These are phyloP conservation scores for Chenopodium album DNA, from an alignment of 148 eudicot species.

Conservation along the genomic window DNA sequence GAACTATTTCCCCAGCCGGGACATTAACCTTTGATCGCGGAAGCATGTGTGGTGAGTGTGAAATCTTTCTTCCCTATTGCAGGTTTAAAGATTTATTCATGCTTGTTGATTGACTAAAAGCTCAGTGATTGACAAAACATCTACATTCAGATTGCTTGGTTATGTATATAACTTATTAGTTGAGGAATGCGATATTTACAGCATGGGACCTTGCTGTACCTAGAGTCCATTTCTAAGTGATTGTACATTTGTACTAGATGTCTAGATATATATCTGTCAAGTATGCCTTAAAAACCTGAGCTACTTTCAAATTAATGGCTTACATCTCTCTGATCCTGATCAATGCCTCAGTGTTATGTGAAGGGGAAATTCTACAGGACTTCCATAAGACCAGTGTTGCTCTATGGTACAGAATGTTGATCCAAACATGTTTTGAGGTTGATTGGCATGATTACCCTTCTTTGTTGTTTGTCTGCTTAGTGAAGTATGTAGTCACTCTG, in stretches of 20 bases:
- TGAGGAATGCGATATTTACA: neutral
- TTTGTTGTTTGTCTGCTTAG: neutral
- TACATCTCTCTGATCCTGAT: too few species aligned
- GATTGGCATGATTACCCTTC: neutral
- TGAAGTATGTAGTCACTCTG: neutral
- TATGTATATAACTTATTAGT: neutral
- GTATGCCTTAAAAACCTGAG: too few species aligned
- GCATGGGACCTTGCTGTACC: neutral
- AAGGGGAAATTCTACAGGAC: too few species aligned
- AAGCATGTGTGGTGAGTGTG: conserved; percentile 77
- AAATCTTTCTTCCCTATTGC: neutral
- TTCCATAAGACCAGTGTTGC: too few species aligned
- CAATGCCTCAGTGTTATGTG: too few species aligned
- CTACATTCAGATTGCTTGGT: conserved; percentile 2
- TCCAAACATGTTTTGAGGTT: neutral
- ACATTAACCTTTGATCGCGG: conserved; percentile 67
- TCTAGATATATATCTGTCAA: too few species aligned
- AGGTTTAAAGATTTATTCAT: conserved; percentile 3
- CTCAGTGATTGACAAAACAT: neutral
- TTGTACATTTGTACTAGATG: too few species aligned
- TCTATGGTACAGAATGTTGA: too few species aligned
- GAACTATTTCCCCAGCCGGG: conserved; percentile 53
- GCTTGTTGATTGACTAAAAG: conserved; percentile 4
- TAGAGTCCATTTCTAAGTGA: too few species aligned
- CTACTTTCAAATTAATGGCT: too few species aligned